Base-by-base conservation (phyloP, 192 early-diverging fungal genomes). In the Dissophora globulifera region DNA sequence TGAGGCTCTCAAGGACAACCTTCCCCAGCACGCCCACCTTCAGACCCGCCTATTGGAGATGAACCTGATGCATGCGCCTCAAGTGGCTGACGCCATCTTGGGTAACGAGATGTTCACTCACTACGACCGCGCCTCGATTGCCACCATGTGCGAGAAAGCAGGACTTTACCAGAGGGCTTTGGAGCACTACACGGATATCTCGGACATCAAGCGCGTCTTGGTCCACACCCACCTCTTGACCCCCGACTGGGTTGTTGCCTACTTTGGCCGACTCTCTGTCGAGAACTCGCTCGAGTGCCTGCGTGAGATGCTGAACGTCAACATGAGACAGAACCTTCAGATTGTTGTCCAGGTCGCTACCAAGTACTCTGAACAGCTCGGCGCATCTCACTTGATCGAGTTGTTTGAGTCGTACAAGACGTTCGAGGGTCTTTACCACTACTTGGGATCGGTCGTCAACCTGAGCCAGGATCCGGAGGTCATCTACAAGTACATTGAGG, bases 401-500 rank as follows among this genome's bases (percentile, higher is more conserved):
- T 69, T 99, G 26, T 98, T 99, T 69, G 98, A 99, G 86, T 81
- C 79, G 17, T 90, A 82, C 88, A 96, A 95, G 84, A 93, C 91
- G 56, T 93, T 86, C 67, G 97, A 99, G 79, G 95, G 94, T 22
- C 83, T 99, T 55, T 99, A 99, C 81, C 98, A 97, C 81, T 99
- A 95, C 82, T 81, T 99, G 33, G 96, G 95, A 1, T 92, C 98
- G 0, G 89, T 98, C 45, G 96, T 98, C 68, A 99, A 98, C 78
- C 85, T 98, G 50, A 94, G 94, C 66, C 90, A 95, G 60, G 96
- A 98, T 66, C 87, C 93, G 7, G 92, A 95, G 42, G 98, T 99
- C 1, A 94, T 97, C 63, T 97, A 96, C 87, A 98, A 98, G 87
- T 99, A 98, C 82, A 99, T 99, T 58, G 96, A 99, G 81, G 93